phyloP scores from a whole-genome alignment of 768 basidiomycete genomes.

The Clitopilus passeckerianus region DNA sequence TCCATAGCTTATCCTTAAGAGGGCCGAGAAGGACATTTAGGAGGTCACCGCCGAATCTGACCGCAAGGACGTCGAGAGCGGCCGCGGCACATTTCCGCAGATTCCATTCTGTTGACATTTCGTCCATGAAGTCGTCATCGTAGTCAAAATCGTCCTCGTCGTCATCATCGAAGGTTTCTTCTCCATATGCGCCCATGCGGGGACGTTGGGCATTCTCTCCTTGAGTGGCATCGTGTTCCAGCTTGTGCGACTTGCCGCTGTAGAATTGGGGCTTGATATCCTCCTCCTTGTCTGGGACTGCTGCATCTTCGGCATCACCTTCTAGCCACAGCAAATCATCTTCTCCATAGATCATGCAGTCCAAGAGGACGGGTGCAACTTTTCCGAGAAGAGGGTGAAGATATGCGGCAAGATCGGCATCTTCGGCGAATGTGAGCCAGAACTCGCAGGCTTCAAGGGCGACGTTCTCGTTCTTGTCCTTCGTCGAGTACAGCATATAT shows the following conservation, averaged over 20 bases:
- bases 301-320: conserved; percentile 84
- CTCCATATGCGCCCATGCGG: conserved; percentile 65
- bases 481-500: conserved; percentile 98
- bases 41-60: conserved; percentile 86
- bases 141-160: conserved; percentile 80
- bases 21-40: conserved; percentile 85
- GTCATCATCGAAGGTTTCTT: conserved; percentile 79
- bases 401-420: conserved; percentile 79
- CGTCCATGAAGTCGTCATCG: conserved; percentile 92
- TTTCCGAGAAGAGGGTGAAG: conserved; percentile 85
- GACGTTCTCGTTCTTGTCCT: conserved; percentile 95
- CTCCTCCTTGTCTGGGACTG: conserved; percentile 86
- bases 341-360: conserved; percentile 97
- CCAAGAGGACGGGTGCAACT: conserved; percentile 90
- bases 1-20: conserved; percentile 92
- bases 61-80: conserved; percentile 93
- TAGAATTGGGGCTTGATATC: conserved; percentile 98
- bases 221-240: conserved; percentile 65
- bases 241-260: conserved; percentile 76
- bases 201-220: conserved; percentile 29
- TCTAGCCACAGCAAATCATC: conserved; percentile 95
- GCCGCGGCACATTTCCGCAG: conserved; percentile 97
- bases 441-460: conserved; percentile 99
- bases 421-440: conserved; percentile 98
- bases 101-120: conserved; percentile 98